Evolutionary conservation across 2,329 filamentous ascomycete species (phyloP), one percentile per base, ranked within the genome.

Genomic region (Exserohilum rostratum): DNA sequence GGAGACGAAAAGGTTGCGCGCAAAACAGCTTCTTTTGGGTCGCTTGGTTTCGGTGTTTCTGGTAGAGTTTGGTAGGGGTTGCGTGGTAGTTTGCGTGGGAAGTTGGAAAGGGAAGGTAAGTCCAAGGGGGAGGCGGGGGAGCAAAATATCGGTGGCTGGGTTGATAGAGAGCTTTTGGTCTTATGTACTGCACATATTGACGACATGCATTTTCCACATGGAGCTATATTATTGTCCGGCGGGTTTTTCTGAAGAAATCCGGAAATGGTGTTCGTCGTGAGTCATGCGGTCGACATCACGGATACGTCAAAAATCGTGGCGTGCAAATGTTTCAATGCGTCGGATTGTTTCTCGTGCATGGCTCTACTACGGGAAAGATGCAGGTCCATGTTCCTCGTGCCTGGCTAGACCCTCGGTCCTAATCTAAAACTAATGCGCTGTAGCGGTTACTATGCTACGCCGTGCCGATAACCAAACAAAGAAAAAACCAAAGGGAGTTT

Each of bases 261-360:
- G 38, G 6, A 42, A 42, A 42, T 42, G 27, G 22, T 57, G 61
- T 57, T 65, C 55, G 57, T 42, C 57, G 35, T 48, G 46, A 27
- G 20, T 31, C 43, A 46, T 25, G 31, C n/a, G n/a, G n/a, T n/a
- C n/a, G n/a, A n/a, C n/a, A n/a, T 57, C 25, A 50, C 25, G 20
- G 47, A 42, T 51, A 47, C 49, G 44, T 22, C 31, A 49, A n/a
- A 22, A 29, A 48, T n/a, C n/a, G n/a, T n/a, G n/a, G n/a, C n/a
- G n/a, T n/a, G n/a, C n/a, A n/a, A n/a, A 38, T 49, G 27, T 34
- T 55, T 44, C 30, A 43, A 38, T 42, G 49, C 37, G 46, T 57
- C 46, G 51, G 39, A 48, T 61, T 57, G 57, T 56, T 46, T 56
- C 40, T 51, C 51, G 49, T 64, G 56, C 52, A 29, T 61, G 44